phyloP scores from a whole-genome alignment of 1,284 basidiomycete species.

The Stereum hirsutum region DNA sequence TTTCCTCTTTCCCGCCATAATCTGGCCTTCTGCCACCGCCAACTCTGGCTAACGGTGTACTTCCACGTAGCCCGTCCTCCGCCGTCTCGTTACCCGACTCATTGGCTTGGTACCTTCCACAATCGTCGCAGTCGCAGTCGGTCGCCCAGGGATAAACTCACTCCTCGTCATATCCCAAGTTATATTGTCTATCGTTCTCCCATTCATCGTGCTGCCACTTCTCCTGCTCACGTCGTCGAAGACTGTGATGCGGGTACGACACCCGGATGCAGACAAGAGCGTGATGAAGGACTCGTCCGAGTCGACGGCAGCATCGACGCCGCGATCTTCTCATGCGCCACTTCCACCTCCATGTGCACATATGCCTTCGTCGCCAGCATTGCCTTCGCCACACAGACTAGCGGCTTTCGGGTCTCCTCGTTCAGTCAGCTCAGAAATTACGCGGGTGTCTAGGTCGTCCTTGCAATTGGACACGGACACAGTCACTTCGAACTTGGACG shows the following conservation, averaged over 20 bases:
- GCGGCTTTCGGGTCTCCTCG: too few species aligned
- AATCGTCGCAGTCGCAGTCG: conserved; percentile 70
- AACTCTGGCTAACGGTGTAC: too few species aligned
- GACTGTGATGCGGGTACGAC: conserved; percentile 59
- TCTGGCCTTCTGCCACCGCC: background rate
- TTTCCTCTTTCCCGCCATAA: background rate
- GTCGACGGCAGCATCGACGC: background rate
- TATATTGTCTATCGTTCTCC: conserved; percentile 79
- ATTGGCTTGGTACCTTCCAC: conserved; percentile 86
- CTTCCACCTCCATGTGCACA: too few species aligned
- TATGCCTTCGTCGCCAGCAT: too few species aligned
- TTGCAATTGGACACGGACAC: conserved; percentile 8
- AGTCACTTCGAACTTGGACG: background rate
- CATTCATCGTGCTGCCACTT: conserved; percentile 80
- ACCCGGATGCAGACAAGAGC: background rate
- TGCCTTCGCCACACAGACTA: too few species aligned
- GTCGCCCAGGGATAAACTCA: conserved; percentile 67
- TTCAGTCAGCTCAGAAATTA: background rate
- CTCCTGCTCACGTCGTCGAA: conserved; percentile 68
- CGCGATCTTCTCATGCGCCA: background rate
- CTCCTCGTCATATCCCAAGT: conserved; percentile 89
- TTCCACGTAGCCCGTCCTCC: conserved; percentile 55
- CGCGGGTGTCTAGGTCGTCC: too few species aligned
- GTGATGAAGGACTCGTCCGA: background rate
- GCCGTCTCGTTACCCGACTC: conserved; percentile 77